A percentile compares a stretch with the other conserved stretches of the same genome.
These are phyloP conservation scores for Euphorbia celastroides DNA, from an alignment of 441 rosid species.

Conservation along the genomic window DNA sequence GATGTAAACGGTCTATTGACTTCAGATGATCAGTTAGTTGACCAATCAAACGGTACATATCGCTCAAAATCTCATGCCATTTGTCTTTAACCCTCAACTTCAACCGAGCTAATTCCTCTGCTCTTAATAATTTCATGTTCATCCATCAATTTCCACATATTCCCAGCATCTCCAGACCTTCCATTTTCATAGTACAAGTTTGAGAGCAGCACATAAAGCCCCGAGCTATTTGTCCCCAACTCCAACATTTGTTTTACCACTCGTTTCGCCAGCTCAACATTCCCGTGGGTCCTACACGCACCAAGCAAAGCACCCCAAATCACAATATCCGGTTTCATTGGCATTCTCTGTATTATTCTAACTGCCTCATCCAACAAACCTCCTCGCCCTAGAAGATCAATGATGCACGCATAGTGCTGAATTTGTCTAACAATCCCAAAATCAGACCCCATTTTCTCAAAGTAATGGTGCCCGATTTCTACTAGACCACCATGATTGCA, in stretches of 20 bases:
- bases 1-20: slow-evolving; percentile 12
- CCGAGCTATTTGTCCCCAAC: slow-evolving; percentile 51
- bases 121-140: slow-evolving; percentile 24
- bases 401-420: slow-evolving; percentile 64
- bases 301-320: slow-evolving; percentile 68
- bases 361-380: slow-evolving; percentile 48
- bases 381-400: slow-evolving; percentile 52
- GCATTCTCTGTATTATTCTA: slow-evolving; percentile 49
- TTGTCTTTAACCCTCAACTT: slow-evolving; percentile 35
- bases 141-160: slow-evolving; percentile 29
- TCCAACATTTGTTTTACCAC: slow-evolving; percentile 43
- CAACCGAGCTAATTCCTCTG: slow-evolving; percentile 30
- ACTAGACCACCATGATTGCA: slow-evolving; percentile 57
- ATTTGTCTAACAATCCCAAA: slow-evolving; percentile 42
- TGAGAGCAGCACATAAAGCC: slow-evolving; percentile 52
- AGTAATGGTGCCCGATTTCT: slow-evolving; percentile 45
- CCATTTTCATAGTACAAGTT: slow-evolving; percentile 36
- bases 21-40: slow-evolving; percentile 32
- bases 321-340: slow-evolving; percentile 54
- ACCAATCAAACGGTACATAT: slow-evolving; percentile 24
- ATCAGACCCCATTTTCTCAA: slow-evolving; percentile 38
- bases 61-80: slow-evolving; percentile 18
- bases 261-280: slow-evolving; percentile 48
- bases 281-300: slow-evolving; percentile 50
- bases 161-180: slow-evolving; percentile 28